Conservation (phyloP, 2,329 filamentous ascomycete species). For the Pyricularia sp. region DNA sequence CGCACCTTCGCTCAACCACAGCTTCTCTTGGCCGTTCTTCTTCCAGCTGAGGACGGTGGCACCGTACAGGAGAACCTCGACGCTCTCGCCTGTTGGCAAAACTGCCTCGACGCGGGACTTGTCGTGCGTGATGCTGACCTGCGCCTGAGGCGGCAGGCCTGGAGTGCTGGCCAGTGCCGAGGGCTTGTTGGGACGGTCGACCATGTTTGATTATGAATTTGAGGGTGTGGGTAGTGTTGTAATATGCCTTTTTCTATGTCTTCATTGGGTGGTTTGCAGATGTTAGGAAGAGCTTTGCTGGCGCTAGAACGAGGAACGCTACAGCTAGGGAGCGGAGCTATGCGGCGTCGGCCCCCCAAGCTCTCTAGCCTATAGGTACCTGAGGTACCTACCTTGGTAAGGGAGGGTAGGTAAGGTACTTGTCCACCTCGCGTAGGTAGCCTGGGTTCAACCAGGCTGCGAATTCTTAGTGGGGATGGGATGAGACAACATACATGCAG, state of each 20-base stretch:
- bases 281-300: background rate
- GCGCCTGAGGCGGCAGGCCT: constrained; percentile 58
- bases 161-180: constrained; percentile 62
- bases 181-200: constrained; percentile 79
- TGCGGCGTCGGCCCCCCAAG: background rate
- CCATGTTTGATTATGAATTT: constrained; percentile 31
- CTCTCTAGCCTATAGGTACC: background rate
- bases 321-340: background rate
- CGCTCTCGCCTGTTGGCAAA: constrained; percentile 74
- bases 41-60: constrained; percentile 94
- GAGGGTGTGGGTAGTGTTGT: background rate
- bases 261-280: background rate
- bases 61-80: constrained; percentile 78
- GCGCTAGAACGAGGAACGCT: background rate
- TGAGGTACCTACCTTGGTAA: background rate
- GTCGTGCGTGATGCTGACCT: constrained; percentile 60
- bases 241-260: constrained; percentile 1
- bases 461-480: background rate
- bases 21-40: constrained; percentile 62
- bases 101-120: constrained; percentile 63
- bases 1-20: constrained; percentile 73
- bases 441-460: background rate
- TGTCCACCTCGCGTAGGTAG: background rate
- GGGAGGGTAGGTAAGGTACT: background rate
- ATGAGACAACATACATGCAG: background rate